Conservation (phyloP, 768 basidiomycete genomes). For the Kwoniella sp. region DNA sequence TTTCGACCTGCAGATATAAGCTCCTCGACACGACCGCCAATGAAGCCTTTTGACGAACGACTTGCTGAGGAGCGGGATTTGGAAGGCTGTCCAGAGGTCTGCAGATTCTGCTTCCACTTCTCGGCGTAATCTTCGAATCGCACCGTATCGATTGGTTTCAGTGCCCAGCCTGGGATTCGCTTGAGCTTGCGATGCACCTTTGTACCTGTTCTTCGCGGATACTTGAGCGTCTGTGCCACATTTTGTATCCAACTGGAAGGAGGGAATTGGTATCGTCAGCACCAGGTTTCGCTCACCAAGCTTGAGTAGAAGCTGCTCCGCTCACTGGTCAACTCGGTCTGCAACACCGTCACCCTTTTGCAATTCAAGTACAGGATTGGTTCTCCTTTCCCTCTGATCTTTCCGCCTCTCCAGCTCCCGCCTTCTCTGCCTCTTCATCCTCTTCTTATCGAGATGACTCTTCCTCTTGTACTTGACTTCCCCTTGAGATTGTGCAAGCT, state of each 20-base stretch:
- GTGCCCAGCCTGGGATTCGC: constrained; percentile 6
- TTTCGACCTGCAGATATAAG: constrained; percentile 15
- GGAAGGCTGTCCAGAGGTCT: not conserved
- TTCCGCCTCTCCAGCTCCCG: constrained; percentile 1
- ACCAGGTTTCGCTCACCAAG: not conserved
- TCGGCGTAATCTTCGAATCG: constrained; percentile 7
- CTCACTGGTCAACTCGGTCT: constrained; percentile 6
- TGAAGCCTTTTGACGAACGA: not conserved
- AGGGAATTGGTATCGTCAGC: not conserved
- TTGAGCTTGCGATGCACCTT: constrained; percentile 4
- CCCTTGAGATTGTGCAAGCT: not conserved
- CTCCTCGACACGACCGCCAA: constrained; percentile 3
- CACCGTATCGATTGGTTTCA: constrained; percentile 10
- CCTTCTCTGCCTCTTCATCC: constrained; percentile 2
- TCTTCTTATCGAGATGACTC: constrained; percentile 3
- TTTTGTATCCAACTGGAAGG: not conserved
- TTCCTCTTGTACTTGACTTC: constrained; percentile 1
- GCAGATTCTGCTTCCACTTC: not conserved
- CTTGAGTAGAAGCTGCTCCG: not conserved
- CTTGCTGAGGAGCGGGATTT: not conserved
- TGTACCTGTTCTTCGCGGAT: not conserved
- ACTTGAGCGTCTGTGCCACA: not conserved
- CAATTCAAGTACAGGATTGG: not conserved
- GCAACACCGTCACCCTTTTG: not conserved
- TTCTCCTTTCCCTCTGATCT: not conserved